These are phyloP conservation scores for Fragilaria radians DNA, from an alignment of 108 stramenopile genomes.

Conservation along the genomic window DNA sequence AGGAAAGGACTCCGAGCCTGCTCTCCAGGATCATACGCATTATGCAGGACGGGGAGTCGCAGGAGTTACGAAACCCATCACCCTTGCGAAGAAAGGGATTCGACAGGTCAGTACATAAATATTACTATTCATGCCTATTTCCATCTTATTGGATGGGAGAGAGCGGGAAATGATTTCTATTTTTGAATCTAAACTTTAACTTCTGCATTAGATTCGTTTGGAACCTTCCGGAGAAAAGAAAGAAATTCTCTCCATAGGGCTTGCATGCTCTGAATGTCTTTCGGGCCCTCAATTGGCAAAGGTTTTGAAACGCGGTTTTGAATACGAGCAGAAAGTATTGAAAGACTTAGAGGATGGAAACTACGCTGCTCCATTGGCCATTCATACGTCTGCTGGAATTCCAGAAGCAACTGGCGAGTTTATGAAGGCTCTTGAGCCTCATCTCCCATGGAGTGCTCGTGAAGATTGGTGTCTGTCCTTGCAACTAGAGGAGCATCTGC, in stretches of 20 bases:
- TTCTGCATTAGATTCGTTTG: constrained; percentile 32
- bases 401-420: constrained; percentile 24
- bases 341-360: constrained; percentile 24
- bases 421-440: constrained; percentile 27
- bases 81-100: constrained; percentile 21
- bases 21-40: constrained; percentile 7
- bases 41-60: constrained; percentile 16
- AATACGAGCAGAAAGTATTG: constrained; percentile 37
- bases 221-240: constrained; percentile 16
- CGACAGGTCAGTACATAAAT: constrained; percentile 12
- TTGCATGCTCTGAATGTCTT: constrained; percentile 49
- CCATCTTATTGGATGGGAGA: background rate
- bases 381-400: constrained; percentile 51
- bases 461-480: constrained; percentile 50
- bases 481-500: constrained; percentile 53
- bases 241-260: constrained; percentile 39
- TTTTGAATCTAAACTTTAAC: too few species aligned
- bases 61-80: constrained; percentile 9
- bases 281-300: constrained; percentile 32
- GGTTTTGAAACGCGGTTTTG: constrained; percentile 32
- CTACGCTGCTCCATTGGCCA: constrained; percentile 33
- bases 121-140: background rate
- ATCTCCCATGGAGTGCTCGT: constrained; percentile 31
- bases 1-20: background rate
- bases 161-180: background rate